Percentiles rank a stretch among this genome's conserved stretches.
phyloP scores from a whole-genome alignment of 2,329 filamentous ascomycete species.

The Arthrinium puccinioides region DNA sequence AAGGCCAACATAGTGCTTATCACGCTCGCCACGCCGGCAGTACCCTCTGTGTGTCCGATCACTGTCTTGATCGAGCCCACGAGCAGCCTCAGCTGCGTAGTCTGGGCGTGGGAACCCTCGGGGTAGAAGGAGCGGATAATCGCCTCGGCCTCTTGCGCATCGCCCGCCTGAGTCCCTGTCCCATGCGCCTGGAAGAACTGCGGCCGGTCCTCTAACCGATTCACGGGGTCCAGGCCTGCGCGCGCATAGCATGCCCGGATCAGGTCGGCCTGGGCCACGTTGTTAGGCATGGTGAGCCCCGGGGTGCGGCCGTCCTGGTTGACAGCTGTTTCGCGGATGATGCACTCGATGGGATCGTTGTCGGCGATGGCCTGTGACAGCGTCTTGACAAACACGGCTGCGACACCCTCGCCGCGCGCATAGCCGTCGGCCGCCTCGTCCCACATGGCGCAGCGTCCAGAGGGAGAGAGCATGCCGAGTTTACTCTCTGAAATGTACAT shows the following conservation, averaged over 20 bases:
- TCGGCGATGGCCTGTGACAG: conserved; percentile 42
- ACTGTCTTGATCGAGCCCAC: conserved; percentile 15
- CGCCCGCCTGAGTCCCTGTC: conserved; percentile 12
- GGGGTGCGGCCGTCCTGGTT: conserved; percentile 43
- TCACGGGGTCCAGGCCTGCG: conserved; percentile 30
- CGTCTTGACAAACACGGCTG: conserved; percentile 43
- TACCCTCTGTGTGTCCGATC: conserved; percentile 14
- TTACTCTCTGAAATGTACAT: conserved; percentile 23
- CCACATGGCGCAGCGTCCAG: conserved; percentile 23
- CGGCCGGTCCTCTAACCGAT: conserved; percentile 10
- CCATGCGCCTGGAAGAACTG: conserved; percentile 20
- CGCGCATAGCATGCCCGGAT: conserved; percentile 36
- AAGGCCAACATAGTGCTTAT: conserved; percentile 9
- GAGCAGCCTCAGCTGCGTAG: not conserved
- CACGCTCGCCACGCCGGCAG: conserved; percentile 13
- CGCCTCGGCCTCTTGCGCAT: conserved; percentile 15
- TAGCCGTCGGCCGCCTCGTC: conserved; percentile 22
- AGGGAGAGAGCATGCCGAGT: conserved; percentile 15
- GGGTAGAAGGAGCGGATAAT: conserved; percentile 7
- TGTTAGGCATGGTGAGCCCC: conserved; percentile 49
- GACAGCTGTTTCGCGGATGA: conserved; percentile 39
- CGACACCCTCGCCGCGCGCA: conserved; percentile 35
- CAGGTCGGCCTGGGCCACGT: conserved; percentile 32
- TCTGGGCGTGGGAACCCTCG: not conserved
- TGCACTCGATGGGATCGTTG: conserved; percentile 34